Evolutionary conservation across 768 basidiomycete genomes (phyloP), one percentile per base, ranked within the genome.

Genomic region (Suillus sp.): DNA sequence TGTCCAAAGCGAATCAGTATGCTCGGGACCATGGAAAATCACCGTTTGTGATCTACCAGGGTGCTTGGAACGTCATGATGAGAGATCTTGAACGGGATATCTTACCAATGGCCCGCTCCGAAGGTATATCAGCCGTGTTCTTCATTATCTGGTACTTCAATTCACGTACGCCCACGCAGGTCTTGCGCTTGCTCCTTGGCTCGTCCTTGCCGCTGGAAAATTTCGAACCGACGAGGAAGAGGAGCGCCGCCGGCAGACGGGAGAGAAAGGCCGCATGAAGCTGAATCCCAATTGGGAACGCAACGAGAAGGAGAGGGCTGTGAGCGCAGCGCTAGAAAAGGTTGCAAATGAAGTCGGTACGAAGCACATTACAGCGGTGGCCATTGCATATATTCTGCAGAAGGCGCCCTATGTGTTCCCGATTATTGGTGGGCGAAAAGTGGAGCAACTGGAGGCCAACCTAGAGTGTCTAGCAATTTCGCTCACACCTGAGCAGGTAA

Each of bases 301-400:
- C 0, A 76, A 67, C 1, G 74, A 76, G 32, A 82, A 63, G 69
- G 79, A 42, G 78, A 81, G 69, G 78, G 73, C 74, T 34, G 68
- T 78, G n/a, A 75, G 70, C 18, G 56, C 64, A 1, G 77, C 73
- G 16, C 72, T 81, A 1, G 77, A 80, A 66, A 75, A 78, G 61
- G 75, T 81, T 18, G 79, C 78, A 0, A 69, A 69, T 9, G 76
- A 81, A 62, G 70, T 79, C 20, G 78, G 78, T 3, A 68, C 70
- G 3, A 68, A 75, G 64, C 69, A 69, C 53, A 73, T 79, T 65
- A 74, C 76, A 35, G 63, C 64, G 9, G 82, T 84, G 3, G 83
- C 83, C 9, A 81, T 85, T 63, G 82, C 82, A 18, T 84, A 83
- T 64, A 71, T 85, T 13, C 72, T 86, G 71, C 81, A 86, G 42